phyloP scores from a whole-genome alignment of 176 grass and related monocot genomes.

The Aegilops bicornis region DNA sequence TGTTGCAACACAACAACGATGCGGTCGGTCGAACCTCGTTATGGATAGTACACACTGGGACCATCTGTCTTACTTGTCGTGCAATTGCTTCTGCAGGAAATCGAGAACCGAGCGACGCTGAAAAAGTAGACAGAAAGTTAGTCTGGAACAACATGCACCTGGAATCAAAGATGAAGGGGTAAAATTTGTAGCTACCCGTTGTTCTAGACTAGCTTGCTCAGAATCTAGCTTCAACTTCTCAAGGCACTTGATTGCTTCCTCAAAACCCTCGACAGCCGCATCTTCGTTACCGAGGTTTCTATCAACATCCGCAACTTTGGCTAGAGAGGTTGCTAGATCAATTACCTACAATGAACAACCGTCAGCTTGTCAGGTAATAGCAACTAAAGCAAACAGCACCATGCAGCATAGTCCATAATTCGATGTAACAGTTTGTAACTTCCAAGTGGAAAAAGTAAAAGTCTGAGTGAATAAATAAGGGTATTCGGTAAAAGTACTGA shows the following conservation, averaged over 20 bases:
- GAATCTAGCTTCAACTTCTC: conserved; percentile 84
- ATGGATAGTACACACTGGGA: not conserved
- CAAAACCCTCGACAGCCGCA: conserved; percentile 55
- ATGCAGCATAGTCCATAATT: not conserved
- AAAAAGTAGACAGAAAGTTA: conserved; percentile 11
- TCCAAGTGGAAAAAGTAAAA: not conserved
- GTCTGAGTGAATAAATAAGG: not conserved
- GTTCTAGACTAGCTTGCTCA: conserved; percentile 53
- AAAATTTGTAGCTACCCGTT: conserved; percentile 40
- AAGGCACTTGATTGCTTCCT: conserved; percentile 88
- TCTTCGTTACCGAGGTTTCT: conserved; percentile 82
- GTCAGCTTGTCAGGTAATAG: not conserved
- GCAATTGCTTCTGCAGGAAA: conserved; percentile 67
- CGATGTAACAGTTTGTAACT: not conserved
- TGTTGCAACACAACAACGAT: not conserved
- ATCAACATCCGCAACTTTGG: conserved; percentile 91
- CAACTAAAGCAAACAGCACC: not conserved
- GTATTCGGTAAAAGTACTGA: no score
- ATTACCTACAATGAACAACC: conserved; percentile 53
- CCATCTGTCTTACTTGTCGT: conserved; percentile 36
- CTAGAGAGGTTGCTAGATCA: conserved; percentile 91
- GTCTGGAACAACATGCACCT: not conserved
- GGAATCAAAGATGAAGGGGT: not conserved
- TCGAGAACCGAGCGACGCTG: conserved; percentile 73
- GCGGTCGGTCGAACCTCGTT: not conserved